These are phyloP conservation scores for Tylopilus rubrobrunneus DNA, from an alignment of 768 basidiomycete genomes.

Conservation along the genomic window DNA sequence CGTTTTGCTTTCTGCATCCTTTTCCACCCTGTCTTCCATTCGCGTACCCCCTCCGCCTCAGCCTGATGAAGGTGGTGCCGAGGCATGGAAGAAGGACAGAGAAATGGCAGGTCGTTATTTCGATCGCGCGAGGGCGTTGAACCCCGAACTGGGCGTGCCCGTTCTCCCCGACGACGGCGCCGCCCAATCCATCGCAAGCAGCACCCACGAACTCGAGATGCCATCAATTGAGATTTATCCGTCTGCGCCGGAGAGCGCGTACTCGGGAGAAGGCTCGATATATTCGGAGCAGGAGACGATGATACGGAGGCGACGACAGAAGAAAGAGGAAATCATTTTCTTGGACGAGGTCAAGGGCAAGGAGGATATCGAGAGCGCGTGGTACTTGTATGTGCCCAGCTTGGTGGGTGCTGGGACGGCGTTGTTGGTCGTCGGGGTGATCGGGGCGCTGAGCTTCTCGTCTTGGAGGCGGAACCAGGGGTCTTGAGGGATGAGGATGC, in stretches of 20 bases:
- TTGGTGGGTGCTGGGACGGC: constrained; percentile 84
- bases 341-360: constrained; percentile 41
- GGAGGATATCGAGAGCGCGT: constrained; percentile 65
- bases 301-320: constrained; percentile 46
- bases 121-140: constrained; percentile 59
- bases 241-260: constrained; percentile 25
- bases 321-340: constrained; percentile 53
- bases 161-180: constrained; percentile 49
- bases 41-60: constrained; percentile 56
- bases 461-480: constrained; percentile 64
- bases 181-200: constrained; percentile 23
- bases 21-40: constrained; percentile 74
- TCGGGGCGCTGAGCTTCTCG: constrained; percentile 75
- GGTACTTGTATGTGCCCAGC: constrained; percentile 78
- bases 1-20: constrained; percentile 66
- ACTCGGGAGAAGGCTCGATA: constrained; percentile 24
- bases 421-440: constrained; percentile 70
- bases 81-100: constrained; percentile 73
- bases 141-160: constrained; percentile 67
- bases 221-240: constrained; percentile 55
- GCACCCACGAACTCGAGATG: constrained; percentile 54
- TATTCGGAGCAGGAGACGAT: constrained; percentile 31
- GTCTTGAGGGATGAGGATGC: constrained; percentile 32
- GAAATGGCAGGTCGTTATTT: constrained; percentile 69
- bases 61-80: constrained; percentile 54